Conservation (phyloP, 2,329 filamentous ascomycete species). For the Xylariaceae sp. region DNA sequence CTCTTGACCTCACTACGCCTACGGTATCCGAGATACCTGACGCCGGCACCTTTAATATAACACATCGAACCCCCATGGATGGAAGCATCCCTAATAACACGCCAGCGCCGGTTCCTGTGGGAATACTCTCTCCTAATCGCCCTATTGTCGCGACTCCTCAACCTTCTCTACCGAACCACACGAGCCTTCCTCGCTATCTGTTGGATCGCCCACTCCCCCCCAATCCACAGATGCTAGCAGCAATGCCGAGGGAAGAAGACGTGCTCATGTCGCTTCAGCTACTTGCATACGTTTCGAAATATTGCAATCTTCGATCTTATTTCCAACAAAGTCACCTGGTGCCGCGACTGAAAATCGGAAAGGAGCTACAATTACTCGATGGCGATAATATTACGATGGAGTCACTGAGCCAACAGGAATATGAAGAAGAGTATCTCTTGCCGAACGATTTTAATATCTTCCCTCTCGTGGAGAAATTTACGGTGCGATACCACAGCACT, state of each 20-base stretch:
- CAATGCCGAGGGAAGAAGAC: conserved; percentile 96
- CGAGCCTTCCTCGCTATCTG: conserved; percentile 79
- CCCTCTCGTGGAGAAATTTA: conserved; percentile 97
- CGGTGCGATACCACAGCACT: conserved; percentile 89
- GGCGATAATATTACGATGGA: conserved; percentile 61
- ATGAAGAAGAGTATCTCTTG: conserved; percentile 85
- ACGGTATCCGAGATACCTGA: conserved; percentile 86
- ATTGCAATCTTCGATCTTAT: conserved; percentile 93
- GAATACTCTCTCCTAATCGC: conserved; percentile 76
- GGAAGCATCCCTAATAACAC: conserved; percentile 80
- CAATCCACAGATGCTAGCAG: conserved; percentile 76
- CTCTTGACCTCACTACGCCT: conserved; percentile 76
- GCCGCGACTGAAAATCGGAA: conserved; percentile 86
- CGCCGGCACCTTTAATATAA: conserved; percentile 91
- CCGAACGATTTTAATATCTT: conserved; percentile 99
- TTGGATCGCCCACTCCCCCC: conserved; percentile 75
- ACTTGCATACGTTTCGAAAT: conserved; percentile 96
- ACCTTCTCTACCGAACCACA: conserved; percentile 68
- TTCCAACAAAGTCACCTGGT: conserved; percentile 96
- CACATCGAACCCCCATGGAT: conserved; percentile 82
- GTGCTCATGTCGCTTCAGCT: conserved; percentile 98
- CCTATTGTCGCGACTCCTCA: conserved; percentile 76
- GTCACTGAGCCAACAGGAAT: conserved; percentile 57
- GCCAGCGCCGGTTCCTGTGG: conserved; percentile 67
- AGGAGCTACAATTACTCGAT: conserved; percentile 81